Base-by-base conservation (phyloP, 2,329 filamentous ascomycete genomes). In the Reticulascus tulasneorum region DNA sequence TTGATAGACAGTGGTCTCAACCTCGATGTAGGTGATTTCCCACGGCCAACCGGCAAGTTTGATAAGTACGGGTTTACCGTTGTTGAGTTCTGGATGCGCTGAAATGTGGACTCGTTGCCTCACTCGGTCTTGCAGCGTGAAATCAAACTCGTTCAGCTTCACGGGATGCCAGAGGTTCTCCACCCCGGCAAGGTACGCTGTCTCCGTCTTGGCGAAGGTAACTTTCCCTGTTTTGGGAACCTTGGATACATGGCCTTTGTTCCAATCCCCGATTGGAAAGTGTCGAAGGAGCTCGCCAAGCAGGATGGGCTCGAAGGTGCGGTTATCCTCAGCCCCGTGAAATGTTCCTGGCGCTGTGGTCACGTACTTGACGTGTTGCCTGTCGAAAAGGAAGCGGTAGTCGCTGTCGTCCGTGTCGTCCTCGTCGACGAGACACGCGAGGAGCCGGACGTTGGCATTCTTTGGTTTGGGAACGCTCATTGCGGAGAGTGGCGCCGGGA, bases 301-400 rank as follows among this genome's bases (percentile, higher is more conserved):
- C 10, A 55, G 38, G 24, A 51, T 41, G 23, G 48, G 49, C 36
- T 49, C 48, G 23, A 54, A 55, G 19, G 46, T 49, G 22, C 51
- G 49, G 42, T 53, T 45, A 13, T 52, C 44, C 27, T 48, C 44
- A 23, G 42, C 37, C 24, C 44, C 36, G 39, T 38, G 33, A 42
- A 58, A 52, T 12, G 44, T 44, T 19, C 49, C 47, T 27, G 50
- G 48, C 5, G 40, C 51, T 21, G 45, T 51, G 23, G 43, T 18
- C 9, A 52, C 17, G 35, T 55, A 58, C 38, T 54, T 54, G 0
- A 50, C 45, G 25, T 49, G 40, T 33, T 45, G 32, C 9, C 34
- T 39, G 13, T 53, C 46, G 33, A 54, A 34, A 3, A 55, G 40
- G 35, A 56, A 54, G 31, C 50, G 51, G 29, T 56, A 54, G 26